phyloP scores from a whole-genome alignment of 1,284 basidiomycete genomes.

The Ganoderma resinaceum region DNA sequence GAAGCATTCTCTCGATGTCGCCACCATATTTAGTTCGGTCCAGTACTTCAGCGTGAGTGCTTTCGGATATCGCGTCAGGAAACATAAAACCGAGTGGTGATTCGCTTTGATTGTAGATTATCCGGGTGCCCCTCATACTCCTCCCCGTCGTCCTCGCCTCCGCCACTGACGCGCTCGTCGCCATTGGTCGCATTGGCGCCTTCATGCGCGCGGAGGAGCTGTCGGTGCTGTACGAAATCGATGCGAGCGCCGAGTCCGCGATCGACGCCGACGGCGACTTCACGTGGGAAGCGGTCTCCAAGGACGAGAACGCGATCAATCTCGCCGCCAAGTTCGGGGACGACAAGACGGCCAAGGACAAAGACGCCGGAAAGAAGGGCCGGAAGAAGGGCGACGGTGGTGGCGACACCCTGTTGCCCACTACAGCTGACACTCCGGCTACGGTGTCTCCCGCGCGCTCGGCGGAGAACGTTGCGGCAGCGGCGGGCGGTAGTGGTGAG shows the following conservation, averaged over 20 bases:
- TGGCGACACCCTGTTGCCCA: constrained; percentile 32
- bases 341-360: constrained; percentile 16
- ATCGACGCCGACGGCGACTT: constrained; percentile 72
- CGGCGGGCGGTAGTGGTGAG: constrained; percentile 13
- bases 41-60: constrained; percentile 74
- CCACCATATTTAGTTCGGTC: constrained; percentile 77
- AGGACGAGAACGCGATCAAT: constrained; percentile 36
- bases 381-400: constrained; percentile 20
- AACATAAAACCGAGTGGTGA: too few relatives aligned
- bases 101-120: constrained; percentile 48
- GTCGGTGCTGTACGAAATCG: constrained; percentile 56
- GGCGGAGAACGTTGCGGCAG: background rate
- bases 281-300: constrained; percentile 65
- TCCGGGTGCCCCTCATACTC: constrained; percentile 58
- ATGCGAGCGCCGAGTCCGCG: constrained; percentile 51
- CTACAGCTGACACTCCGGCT: constrained; percentile 13
- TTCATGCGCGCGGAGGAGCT: constrained; percentile 76
- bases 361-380: constrained; percentile 17
- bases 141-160: constrained; percentile 59
- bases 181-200: constrained; percentile 61
- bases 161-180: constrained; percentile 67
- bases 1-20: constrained; percentile 70
- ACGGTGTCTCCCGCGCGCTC: background rate
- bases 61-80: background rate
- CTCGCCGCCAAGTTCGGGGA: constrained; percentile 16